Evolutionary conservation across 768 basidiomycete genomes (phyloP), one percentile per base, ranked within the genome.

Genomic region (Tylopilus felleus): DNA sequence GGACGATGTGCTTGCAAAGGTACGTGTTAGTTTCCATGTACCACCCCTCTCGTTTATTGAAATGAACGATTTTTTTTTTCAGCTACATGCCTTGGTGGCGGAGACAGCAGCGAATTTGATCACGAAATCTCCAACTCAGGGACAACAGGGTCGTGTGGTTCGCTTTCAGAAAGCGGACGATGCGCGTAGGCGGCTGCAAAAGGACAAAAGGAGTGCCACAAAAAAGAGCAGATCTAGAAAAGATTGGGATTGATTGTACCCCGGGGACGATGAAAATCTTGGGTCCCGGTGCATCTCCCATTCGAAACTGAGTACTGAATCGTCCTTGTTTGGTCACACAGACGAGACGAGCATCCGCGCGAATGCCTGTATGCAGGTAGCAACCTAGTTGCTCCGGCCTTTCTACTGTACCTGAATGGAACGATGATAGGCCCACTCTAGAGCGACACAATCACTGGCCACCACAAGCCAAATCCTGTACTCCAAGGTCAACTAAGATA

Each of bases 1-100:
- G 17, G 80, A 86, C 10, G 87, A 91, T 52, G 86, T 84, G 57
- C 73, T 92, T 38, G 59, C 71, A 5, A 91, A 89, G 76, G 90
- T 83, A 40, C 16, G 52, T 45, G 19, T 42, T 14, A 22, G 4
- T 19, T 23, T 9, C 10, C 0, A 36, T 47, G 22, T n/a, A 33
- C 48, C 27, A 4, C 47, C 22, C 13, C 8, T 25, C 29, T 47
- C 6, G 14, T 17, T 5, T n/a, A 9, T 19, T n/a, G 39, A 40
- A 13, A 38, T 9, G 36, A 40, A 31, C 5, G n/a, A 27, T 4
- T 4, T 17, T 10, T 27, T 3, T n/a, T n/a, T 38, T 39, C 46
- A 71, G 71, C 48, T 72, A 16, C 69, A 71, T 45, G 28, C 56
- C 3, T 45, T 72, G 44, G 50, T 71, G 12, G 57, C 60, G 19